These are phyloP conservation scores for Saccharomycopsis selenospora DNA, from an alignment of 805 yeast genomes.

Conservation along the genomic window DNA sequence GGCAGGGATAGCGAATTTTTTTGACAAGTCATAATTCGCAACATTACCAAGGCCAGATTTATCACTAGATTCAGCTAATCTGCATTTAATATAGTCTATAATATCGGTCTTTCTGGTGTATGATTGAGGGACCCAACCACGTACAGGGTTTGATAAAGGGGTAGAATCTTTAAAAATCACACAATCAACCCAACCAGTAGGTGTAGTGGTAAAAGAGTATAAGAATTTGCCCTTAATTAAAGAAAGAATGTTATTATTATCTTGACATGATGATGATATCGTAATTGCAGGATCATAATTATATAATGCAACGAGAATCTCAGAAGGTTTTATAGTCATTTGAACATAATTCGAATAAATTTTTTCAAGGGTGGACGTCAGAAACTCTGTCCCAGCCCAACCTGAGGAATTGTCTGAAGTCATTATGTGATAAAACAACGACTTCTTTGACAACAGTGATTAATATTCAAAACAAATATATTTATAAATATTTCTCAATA, in stretches of 20 bases:
- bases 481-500: no score
- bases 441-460: no score
- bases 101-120: conserved; percentile 39
- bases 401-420: background rate
- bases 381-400: background rate
- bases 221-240: conserved; percentile 61
- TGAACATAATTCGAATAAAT: background rate
- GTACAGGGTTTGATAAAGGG: conserved; percentile 29
- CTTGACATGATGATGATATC: conserved; percentile 19
- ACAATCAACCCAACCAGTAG: conserved; percentile 88
- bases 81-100: conserved; percentile 27
- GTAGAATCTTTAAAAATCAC: conserved; percentile 29
- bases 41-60: conserved; percentile 26
- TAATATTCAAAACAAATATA: no score
- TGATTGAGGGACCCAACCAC: conserved; percentile 85
- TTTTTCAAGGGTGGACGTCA: background rate
- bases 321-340: conserved; percentile 33
- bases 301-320: conserved; percentile 51
- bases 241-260: conserved; percentile 44
- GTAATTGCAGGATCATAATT: conserved; percentile 38
- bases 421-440: no score
- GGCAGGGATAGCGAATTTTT: background rate
- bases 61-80: conserved; percentile 6
- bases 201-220: conserved; percentile 57
- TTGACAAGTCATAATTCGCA: conserved; percentile 14